These are phyloP conservation scores for Pythium phragmitis DNA, from an alignment of 352 stramenopile species.

Conservation along the genomic window DNA sequence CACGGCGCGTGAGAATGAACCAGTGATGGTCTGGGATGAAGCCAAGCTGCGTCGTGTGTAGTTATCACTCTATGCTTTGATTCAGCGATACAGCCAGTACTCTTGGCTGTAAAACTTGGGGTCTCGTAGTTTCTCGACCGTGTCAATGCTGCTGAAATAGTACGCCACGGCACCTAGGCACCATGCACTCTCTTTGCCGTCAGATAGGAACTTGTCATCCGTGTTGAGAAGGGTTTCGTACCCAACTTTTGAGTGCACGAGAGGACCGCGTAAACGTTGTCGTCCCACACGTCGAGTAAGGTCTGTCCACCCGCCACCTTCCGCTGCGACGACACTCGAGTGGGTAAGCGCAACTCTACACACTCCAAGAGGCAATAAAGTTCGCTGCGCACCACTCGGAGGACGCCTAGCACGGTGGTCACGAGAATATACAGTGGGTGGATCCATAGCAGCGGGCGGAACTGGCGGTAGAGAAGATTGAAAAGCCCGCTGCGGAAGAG, in stretches of 20 bases:
- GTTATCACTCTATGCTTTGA: neutral
- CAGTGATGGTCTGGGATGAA: conserved; percentile 85
- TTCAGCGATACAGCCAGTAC: conserved; percentile 43
- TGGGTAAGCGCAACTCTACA: neutral
- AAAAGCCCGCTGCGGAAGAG: conserved; percentile 74
- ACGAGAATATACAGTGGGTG: conserved; percentile 51
- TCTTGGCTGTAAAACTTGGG: conserved; percentile 58
- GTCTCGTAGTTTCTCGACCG: conserved; percentile 48
- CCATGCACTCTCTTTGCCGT: neutral
- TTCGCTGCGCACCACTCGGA: conserved; percentile 35
- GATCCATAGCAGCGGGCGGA: conserved; percentile 43
- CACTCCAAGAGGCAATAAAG: too few relatives aligned
- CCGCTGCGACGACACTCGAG: neutral
- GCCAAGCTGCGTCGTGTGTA: conserved; percentile 9
- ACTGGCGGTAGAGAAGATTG: conserved; percentile 52
- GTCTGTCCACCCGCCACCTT: conserved; percentile 26
- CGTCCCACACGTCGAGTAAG: conserved; percentile 47
- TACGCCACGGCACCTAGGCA: conserved; percentile 43
- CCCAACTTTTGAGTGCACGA: conserved; percentile 60
- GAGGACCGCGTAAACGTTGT: conserved; percentile 36
- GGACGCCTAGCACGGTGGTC: conserved; percentile 41
- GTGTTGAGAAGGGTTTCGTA: conserved; percentile 10
- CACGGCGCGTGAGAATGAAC: conserved; percentile 88
- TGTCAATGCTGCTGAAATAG: conserved; percentile 51
- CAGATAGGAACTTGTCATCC: neutral